Base-by-base conservation (phyloP, 257 asterid species). In the Hygrophila difformis region DNA sequence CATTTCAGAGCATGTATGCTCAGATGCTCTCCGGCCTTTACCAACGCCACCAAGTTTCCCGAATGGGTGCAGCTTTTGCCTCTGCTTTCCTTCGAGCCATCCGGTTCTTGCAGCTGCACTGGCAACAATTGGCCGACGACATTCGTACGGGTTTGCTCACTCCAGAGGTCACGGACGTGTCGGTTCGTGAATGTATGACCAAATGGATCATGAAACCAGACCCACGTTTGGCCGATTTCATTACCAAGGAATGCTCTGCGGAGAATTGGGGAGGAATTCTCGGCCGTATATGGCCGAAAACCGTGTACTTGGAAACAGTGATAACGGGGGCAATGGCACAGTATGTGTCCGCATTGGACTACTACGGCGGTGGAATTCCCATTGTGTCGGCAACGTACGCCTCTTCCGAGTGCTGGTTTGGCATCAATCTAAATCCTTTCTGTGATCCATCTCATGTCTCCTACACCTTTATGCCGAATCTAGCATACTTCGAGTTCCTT, bases 391-490 rank as follows among this genome's bases (percentile, higher is more conserved):
- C 73, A 21, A 71, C 66, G 70, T 71, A 71, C 22, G 77, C 73
- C 1, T 65, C 77, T 0, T 70, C 77, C 2, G 77, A 70, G 41
- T 70, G 73, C 47, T 71, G 55, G 41, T 66, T 71, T 60, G 78
- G 74, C 51, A 60, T 62, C 16, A 64, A 64, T 48, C 40, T 64
- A n/a, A 64, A 52, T 51, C 70, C 99, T 18, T 79, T 91, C 70
- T 42, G 44, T 63, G 70, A 40, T 45, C 1, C 6, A 50, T 60
- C 70, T 64, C 42, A 51, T 0, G 49, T 42, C 13, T 57, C 56
- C 1, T 63, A 63, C 70, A 63, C 64, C 16, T 50, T 63, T 55
- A 56, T 63, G 70, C 70, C 70, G 6, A 63, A 63, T 6, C 56
- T 63, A 64, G 70, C 64, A 8, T 63, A 63, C 28, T 63, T 63